Percentiles rank a stretch among this genome's conserved stretches.
phyloP scores from a whole-genome alignment of 371 early-diverging fungal genomes.

The Apophysomyces sp. region DNA sequence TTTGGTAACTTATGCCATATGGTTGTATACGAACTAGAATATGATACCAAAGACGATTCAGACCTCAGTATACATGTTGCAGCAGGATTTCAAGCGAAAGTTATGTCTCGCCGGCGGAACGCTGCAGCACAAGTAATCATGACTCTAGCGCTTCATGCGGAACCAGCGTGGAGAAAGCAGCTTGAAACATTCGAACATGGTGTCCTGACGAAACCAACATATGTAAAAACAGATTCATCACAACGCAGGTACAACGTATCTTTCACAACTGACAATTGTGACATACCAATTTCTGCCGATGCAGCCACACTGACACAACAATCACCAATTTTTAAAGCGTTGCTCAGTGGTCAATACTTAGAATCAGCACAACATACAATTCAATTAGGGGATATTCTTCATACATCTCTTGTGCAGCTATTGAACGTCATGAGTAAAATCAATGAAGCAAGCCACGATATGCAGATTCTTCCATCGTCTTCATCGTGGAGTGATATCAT shows the following conservation, averaged over 20 bases:
- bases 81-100: neutral
- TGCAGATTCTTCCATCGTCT: neutral
- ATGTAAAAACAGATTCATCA: neutral
- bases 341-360: conserved; percentile 23
- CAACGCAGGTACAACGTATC: neutral
- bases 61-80: neutral
- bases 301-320: conserved; percentile 9
- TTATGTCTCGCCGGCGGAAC: conserved; percentile 15
- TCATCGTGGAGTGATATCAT: conserved; percentile 21
- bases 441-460: neutral
- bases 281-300: conserved; percentile 5
- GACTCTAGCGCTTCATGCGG: conserved; percentile 10
- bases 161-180: neutral
- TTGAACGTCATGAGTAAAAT: neutral
- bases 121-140: conserved; percentile 39
- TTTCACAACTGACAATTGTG: conserved; percentile 20
- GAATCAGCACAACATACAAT: conserved; percentile 18
- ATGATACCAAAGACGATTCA: neutral
- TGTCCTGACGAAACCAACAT: neutral
- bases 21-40: conserved; percentile 31
- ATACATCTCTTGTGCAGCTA: neutral
- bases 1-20: conserved; percentile 35
- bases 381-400: conserved; percentile 23
- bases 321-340: conserved; percentile 28
- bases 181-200: neutral